Evolutionary conservation across 805 yeast genomes (phyloP).

Genomic region (Saccharomycopsis fodiens): DNA sequence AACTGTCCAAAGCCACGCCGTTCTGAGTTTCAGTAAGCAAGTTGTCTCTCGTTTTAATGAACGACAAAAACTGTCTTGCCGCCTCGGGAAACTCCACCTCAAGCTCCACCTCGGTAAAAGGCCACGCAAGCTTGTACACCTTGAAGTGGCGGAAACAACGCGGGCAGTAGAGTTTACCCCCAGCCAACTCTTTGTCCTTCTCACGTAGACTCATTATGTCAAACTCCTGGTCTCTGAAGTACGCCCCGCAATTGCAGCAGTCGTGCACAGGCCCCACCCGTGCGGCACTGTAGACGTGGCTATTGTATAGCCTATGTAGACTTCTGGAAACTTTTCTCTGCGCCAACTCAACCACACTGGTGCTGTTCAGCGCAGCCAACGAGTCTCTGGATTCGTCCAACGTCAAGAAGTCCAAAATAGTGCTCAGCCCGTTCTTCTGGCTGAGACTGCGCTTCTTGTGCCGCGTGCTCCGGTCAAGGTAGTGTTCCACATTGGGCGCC

Average conservation of each 20-base stretch:
- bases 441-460: not conserved
- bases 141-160: slow-evolving; percentile 26
- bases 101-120: slow-evolving; percentile 19
- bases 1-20: too few relatives aligned
- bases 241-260: slow-evolving; percentile 27
- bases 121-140: slow-evolving; percentile 26
- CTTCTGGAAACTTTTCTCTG: slow-evolving; percentile 23
- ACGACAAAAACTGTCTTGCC: slow-evolving; percentile 15
- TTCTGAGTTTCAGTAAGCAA: too few relatives aligned
- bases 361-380: slow-evolving; percentile 18
- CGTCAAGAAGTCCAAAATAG: slow-evolving; percentile 16
- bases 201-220: slow-evolving; percentile 6
- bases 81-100: slow-evolving; percentile 5
- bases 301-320: slow-evolving; percentile 23
- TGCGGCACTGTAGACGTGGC: slow-evolving; percentile 16
- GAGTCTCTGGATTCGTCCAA: slow-evolving; percentile 18
- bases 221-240: slow-evolving; percentile 20
- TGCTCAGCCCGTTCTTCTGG: not conserved
- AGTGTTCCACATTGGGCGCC: not conserved
- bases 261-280: slow-evolving; percentile 21
- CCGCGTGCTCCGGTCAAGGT: not conserved
- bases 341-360: slow-evolving; percentile 29
- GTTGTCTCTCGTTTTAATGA: slow-evolving; percentile 8
- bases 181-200: not conserved
- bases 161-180: slow-evolving; percentile 22